These are phyloP conservation scores for Linum usitatissimum DNA, from an alignment of 345 rosid species.

Conservation along the genomic window DNA sequence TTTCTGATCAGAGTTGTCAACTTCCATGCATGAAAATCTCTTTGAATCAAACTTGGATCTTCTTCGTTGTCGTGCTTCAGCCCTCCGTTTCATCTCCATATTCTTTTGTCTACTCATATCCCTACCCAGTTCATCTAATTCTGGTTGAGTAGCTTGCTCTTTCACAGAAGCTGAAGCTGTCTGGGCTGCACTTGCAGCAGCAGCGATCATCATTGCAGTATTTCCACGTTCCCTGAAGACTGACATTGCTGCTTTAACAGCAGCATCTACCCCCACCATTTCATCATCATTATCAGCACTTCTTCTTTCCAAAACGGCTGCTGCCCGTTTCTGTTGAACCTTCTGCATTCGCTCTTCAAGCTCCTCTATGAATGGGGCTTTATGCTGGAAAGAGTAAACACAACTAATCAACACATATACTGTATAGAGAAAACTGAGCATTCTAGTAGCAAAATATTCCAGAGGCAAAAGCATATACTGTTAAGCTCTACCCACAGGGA, in stretches of 20 bases:
- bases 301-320: slow-evolving; percentile 66
- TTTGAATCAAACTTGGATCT: slow-evolving; percentile 61
- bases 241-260: slow-evolving; percentile 66
- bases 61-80: slow-evolving; percentile 68
- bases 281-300: slow-evolving; percentile 73
- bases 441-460: background rate
- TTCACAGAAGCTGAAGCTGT: slow-evolving; percentile 59
- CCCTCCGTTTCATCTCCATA: slow-evolving; percentile 66
- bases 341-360: slow-evolving; percentile 80
- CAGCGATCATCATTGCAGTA: slow-evolving; percentile 43
- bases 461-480: background rate
- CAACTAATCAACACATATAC: slow-evolving; percentile 5
- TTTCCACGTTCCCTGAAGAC: slow-evolving; percentile 55
- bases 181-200: slow-evolving; percentile 65
- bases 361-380: slow-evolving; percentile 82
- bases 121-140: slow-evolving; percentile 95
- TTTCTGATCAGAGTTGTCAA: slow-evolving; percentile 46
- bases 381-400: slow-evolving; percentile 34
- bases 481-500: background rate
- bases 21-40: slow-evolving; percentile 56
- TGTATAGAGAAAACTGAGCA: background rate
- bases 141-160: slow-evolving; percentile 47
- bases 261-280: slow-evolving; percentile 71
- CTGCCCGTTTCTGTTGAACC: slow-evolving; percentile 66
- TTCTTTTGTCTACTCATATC: slow-evolving; percentile 79